phyloP scores from a whole-genome alignment of 78 protist species.

The Chrysochromulina parva region DNA sequence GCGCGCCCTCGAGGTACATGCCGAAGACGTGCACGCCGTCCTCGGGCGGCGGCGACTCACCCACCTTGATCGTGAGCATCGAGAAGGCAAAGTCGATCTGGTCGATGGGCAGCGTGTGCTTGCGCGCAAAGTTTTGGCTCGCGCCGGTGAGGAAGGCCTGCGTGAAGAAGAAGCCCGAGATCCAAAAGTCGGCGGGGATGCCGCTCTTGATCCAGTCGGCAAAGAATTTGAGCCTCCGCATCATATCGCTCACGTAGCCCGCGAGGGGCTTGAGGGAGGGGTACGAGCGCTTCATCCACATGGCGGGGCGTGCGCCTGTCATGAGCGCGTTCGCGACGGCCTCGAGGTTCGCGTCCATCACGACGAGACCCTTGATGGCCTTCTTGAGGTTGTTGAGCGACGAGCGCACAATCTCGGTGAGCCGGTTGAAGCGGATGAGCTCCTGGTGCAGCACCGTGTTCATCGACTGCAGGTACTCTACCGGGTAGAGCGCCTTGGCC shows the following conservation, averaged over 20 bases:
- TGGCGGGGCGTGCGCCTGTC: neutral
- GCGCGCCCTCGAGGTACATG: slow-evolving; percentile 52
- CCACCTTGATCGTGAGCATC: neutral
- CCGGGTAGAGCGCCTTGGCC: slow-evolving; percentile 53
- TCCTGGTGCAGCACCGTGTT: slow-evolving; percentile 66
- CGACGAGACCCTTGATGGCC: slow-evolving; percentile 73
- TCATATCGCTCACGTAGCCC: neutral
- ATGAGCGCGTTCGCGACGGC: slow-evolving; percentile 1
- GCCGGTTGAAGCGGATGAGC: slow-evolving; percentile 59
- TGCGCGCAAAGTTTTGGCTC: slow-evolving; percentile 74
- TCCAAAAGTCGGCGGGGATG: slow-evolving; percentile 64
- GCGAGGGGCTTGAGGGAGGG: slow-evolving; percentile 56
- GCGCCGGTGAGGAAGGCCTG: slow-evolving; percentile 81
- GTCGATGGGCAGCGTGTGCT: slow-evolving; percentile 61
- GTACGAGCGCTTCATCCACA: slow-evolving; percentile 28
- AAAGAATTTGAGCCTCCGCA: slow-evolving; percentile 34
- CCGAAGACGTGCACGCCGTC: slow-evolving; percentile 59
- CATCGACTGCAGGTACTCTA: slow-evolving; percentile 48
- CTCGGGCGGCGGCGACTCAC: neutral
- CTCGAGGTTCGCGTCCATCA: slow-evolving; percentile 73
- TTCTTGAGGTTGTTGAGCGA: slow-evolving; percentile 37
- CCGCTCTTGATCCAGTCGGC: slow-evolving; percentile 49
- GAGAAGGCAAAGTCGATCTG: slow-evolving; percentile 43
- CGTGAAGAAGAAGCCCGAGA: slow-evolving; percentile 85
- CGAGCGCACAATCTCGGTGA: slow-evolving; percentile 33